Percentiles rank a stretch among this genome's conserved stretches.
phyloP scores from a whole-genome alignment of 805 yeast species.

The Saturnispora besseyi region DNA sequence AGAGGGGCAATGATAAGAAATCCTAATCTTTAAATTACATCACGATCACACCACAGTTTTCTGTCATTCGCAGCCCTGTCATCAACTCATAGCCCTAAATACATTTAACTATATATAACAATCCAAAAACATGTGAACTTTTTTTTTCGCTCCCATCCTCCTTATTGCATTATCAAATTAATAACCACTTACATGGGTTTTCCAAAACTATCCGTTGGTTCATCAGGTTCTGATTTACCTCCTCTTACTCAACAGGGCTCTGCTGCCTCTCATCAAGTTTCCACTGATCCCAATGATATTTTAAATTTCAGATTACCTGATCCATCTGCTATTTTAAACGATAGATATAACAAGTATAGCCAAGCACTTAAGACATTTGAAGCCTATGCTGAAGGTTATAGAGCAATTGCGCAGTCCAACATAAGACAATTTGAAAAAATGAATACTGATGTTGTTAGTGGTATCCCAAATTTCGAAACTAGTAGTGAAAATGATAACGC shows the following conservation, averaged over 20 bases:
- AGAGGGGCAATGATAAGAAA: no score
- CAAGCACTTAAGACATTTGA: constrained; percentile 20
- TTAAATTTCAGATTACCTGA: constrained; percentile 18
- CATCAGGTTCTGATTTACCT: background rate
- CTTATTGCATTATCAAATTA: no score
- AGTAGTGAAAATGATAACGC: constrained; percentile 10
- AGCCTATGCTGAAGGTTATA: constrained; percentile 21
- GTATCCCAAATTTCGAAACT: constrained; percentile 25
- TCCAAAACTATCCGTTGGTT: background rate
- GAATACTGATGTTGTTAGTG: constrained; percentile 15
- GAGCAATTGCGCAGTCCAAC: constrained; percentile 15
- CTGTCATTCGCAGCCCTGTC: no score
- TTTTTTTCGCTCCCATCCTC: no score
- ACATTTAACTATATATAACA: no score
- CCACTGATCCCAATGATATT: constrained; percentile 6
- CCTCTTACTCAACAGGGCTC: background rate
- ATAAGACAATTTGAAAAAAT: constrained; percentile 22
- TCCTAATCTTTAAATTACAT: no score
- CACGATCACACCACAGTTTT: no score
- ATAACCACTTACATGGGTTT: background rate
- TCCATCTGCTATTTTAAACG: constrained; percentile 20
- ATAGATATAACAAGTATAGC: constrained; percentile 24
- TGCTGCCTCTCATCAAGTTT: background rate
- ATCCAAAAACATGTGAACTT: no score
- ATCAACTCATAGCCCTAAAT: no score